Percentiles rank a stretch among this genome's conserved stretches.
These are phyloP conservation scores for Pestalotiopsis sp. DNA, from an alignment of 2,329 filamentous ascomycete species.

Conservation along the genomic window DNA sequence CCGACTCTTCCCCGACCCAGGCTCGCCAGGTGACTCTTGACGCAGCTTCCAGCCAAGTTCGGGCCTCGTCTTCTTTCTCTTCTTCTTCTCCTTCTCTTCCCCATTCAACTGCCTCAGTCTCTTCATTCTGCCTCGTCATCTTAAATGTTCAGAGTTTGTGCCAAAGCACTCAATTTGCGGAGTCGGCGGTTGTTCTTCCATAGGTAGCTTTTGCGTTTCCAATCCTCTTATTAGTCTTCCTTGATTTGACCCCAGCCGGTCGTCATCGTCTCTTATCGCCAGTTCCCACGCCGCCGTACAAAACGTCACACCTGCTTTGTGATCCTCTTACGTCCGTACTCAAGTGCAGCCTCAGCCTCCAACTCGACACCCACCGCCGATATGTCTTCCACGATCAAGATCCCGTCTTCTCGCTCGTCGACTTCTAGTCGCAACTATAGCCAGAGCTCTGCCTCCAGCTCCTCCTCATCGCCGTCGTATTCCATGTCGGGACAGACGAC, in stretches of 20 bases:
- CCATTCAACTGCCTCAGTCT: not conserved
- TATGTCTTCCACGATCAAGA: conserved; percentile 73
- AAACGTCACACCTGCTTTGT: not conserved
- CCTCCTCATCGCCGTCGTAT: conserved; percentile 60
- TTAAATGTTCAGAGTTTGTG: conserved; percentile 7
- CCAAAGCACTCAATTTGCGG: not conserved
- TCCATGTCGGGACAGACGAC: conserved; percentile 56
- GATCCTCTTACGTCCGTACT: not conserved
- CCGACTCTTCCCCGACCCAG: not conserved
- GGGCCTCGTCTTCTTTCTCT: not conserved
- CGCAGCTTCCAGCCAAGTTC: not conserved
- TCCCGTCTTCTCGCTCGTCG: conserved; percentile 53
- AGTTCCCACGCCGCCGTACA: not conserved
- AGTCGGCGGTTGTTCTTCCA: conserved; percentile 3
- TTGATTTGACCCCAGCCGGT: not conserved
- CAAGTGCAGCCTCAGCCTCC: not conserved
- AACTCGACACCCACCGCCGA: conserved; percentile 20
- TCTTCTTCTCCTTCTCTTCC: not conserved
- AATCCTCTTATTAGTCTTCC: not conserved
- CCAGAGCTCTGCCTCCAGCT: conserved; percentile 50
- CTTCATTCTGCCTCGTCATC: not conserved
- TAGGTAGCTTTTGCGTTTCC: not conserved
- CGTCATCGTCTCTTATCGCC: conserved; percentile 1
- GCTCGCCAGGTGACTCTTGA: conserved; percentile 4
- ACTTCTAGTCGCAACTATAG: conserved; percentile 39